A percentile compares a stretch with the other conserved stretches of the same genome.
Evolutionary conservation across 345 rosid species (phyloP).

Genomic region (Populus ilicifolia): DNA sequence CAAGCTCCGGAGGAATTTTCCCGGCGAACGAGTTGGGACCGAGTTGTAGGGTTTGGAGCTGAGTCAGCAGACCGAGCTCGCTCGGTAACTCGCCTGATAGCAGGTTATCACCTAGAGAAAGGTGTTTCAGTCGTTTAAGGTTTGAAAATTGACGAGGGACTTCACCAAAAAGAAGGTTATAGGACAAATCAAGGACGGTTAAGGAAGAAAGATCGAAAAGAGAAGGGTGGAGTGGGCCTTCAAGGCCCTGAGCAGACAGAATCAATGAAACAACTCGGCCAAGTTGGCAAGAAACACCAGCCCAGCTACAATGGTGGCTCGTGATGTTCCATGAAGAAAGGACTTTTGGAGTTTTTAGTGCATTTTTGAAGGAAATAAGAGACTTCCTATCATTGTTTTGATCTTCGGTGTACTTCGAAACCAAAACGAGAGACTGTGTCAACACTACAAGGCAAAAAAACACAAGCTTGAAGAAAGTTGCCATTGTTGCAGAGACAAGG

Average conservation of each 20-base stretch:
- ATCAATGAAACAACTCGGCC: conserved; percentile 47
- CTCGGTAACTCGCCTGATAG: conserved; percentile 45
- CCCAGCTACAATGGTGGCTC: conserved; percentile 54
- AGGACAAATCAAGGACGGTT: conserved; percentile 53
- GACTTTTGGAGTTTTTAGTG: conserved; percentile 36
- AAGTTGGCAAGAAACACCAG: conserved; percentile 56
- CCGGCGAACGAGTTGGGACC: conserved; percentile 48
- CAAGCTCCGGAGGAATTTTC: conserved; percentile 50
- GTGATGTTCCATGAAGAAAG: conserved; percentile 67
- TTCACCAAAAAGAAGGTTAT: conserved; percentile 44
- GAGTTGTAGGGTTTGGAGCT: conserved; percentile 33
- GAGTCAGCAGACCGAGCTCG: conserved; percentile 37
- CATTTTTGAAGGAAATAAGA: conserved; percentile 45
- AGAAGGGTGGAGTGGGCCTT: conserved; percentile 42
- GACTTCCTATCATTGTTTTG: conserved; percentile 32
- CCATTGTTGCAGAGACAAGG: not conserved
- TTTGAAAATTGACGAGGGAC: conserved; percentile 30
- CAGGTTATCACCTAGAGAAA: conserved; percentile 35
- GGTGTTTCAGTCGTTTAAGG: conserved; percentile 31
- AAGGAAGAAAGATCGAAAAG: conserved; percentile 54
- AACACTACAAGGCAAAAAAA: conserved; percentile 16
- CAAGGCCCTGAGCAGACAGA: conserved; percentile 39
- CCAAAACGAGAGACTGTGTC: conserved; percentile 2
- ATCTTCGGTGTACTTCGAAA: conserved; percentile 16
- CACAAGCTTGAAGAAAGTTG: conserved; percentile 27